Conservation (phyloP, 192 early-diverging fungal species). For the Gryganskiella cystojenkinii region DNA sequence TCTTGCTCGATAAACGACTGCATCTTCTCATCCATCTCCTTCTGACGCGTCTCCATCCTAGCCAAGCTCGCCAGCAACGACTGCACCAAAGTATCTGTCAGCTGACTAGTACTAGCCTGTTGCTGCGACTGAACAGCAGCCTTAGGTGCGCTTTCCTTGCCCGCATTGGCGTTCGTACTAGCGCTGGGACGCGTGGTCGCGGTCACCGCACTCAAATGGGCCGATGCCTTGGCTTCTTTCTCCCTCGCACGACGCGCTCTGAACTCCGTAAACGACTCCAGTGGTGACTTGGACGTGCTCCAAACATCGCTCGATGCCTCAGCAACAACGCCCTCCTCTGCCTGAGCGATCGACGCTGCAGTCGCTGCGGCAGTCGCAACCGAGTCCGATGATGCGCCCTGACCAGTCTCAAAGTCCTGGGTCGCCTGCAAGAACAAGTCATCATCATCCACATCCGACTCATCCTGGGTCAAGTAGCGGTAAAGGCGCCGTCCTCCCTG, state of each 20-base stretch:
- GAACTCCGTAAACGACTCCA: slow-evolving; percentile 38
- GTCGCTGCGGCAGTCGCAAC: neutral
- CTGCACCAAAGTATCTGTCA: slow-evolving; percentile 39
- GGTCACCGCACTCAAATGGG: neutral
- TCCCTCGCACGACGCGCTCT: slow-evolving; percentile 22
- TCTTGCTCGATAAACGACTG: slow-evolving; percentile 17
- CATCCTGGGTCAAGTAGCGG: slow-evolving; percentile 32
- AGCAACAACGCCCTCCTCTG: slow-evolving; percentile 20
- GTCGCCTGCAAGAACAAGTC: slow-evolving; percentile 32
- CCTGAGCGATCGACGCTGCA: slow-evolving; percentile 13
- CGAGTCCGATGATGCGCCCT: neutral
- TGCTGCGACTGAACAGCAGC: neutral
- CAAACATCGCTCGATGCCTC: neutral
- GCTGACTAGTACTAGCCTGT: neutral
- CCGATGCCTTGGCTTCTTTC: slow-evolving; percentile 20
- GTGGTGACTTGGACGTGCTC: neutral
- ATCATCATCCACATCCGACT: slow-evolving; percentile 34
- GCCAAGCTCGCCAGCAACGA: slow-evolving; percentile 37
- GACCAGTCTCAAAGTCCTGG: slow-evolving; percentile 7
- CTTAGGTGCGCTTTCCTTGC: too few species aligned
- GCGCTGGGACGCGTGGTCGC: too few species aligned
- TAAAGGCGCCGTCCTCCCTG: slow-evolving; percentile 31
- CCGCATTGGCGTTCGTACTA: too few species aligned
- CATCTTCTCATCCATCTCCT: slow-evolving; percentile 30
- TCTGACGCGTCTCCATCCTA: slow-evolving; percentile 42